Evolutionary conservation across 495 filamentous ascomycete genomes (phyloP), one percentile per base, ranked within the genome.

Genomic region (Aspergillus sparsus): DNA sequence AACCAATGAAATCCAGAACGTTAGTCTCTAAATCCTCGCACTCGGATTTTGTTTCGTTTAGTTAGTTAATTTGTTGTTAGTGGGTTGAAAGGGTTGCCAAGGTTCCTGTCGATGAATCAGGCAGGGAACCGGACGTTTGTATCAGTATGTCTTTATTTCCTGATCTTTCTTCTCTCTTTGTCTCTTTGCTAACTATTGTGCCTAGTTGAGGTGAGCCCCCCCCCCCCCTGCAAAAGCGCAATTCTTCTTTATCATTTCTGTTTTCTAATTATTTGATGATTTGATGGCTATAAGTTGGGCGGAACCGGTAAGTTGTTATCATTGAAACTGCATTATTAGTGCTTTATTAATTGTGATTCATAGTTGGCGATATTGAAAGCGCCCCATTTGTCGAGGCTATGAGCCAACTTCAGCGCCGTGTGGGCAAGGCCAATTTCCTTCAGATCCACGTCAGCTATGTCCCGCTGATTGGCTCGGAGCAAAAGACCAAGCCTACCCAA

Each of bases 401-500:
- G 66, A 83, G 83, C 57, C 89, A 95, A 70, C 82, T 97, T 44
- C 81, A 86, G 50, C 75, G 87, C 53, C 80, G 85, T 46, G 87
- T 82, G 50, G 91, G 89, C 57, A 89, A 86, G 70, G 78, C 83
- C 64, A 94, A 96, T 74, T 96, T 97, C 73, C 67, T 91, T 62
- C 86, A 90, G 71, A 96, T 94, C 60, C 86, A 91, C 68, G 93
- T 96, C 45, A 91, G 84, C 8, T 85, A 89, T 49, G 83, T 96
- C 16, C 92, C 92, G 0, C 75, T 93, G 4, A 77, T 84, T 34
- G 68, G 73, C 7, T 62, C 49, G 15, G 94, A 98, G 77, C 85
- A 94, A 75, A 98, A 98, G 85, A 97, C 92, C 12, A 98, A 98
- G 74, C 94, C 94, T 1, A 98, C 94, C 0, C 94, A 98, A 71